A percentile compares a stretch with the other conserved stretches of the same genome.
These are phyloP conservation scores for Debaryomycetaceae sp. DNA, from an alignment of 1,139 yeast species.

Conservation along the genomic window DNA sequence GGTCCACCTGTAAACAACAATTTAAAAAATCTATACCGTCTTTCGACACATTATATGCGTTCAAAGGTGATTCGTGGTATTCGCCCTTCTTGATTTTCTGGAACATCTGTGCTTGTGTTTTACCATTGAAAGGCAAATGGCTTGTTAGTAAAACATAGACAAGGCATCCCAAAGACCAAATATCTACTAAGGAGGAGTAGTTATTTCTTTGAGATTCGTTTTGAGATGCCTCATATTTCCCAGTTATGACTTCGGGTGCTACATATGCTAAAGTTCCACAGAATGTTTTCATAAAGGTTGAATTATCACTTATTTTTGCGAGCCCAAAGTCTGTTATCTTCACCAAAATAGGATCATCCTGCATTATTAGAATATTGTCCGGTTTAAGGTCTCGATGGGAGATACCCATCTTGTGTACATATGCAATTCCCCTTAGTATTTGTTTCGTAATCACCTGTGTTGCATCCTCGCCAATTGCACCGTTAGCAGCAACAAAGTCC, in stretches of 20 bases:
- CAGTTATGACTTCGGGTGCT: conserved; percentile 91
- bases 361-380: conserved; percentile 86
- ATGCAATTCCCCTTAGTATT: conserved; percentile 76
- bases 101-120: conserved; percentile 82
- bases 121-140: conserved; percentile 90
- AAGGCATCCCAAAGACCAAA: conserved; percentile 89
- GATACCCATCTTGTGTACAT: conserved; percentile 85
- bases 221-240: conserved; percentile 49
- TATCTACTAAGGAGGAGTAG: conserved; percentile 86
- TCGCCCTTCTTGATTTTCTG: conserved; percentile 72
- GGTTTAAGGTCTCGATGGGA: conserved; percentile 93
- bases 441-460: conserved; percentile 83
- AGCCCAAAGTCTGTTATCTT: conserved; percentile 93
- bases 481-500: conserved; percentile 93
- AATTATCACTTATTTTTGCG: conserved; percentile 76
- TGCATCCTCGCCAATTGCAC: conserved; percentile 87
- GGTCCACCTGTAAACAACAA: conserved; percentile 70
- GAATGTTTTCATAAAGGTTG: conserved; percentile 79
- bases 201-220: conserved; percentile 25
- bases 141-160: conserved; percentile 88
- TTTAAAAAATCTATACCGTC: conserved; percentile 69
- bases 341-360: conserved; percentile 84
- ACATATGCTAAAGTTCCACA: conserved; percentile 90
- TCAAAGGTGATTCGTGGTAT: conserved; percentile 76
- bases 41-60: conserved; percentile 59